A percentile compares a stretch with the other conserved stretches of the same genome.
Conservation (phyloP, 768 basidiomycete species). For the Auricularia auricula-judae region DNA sequence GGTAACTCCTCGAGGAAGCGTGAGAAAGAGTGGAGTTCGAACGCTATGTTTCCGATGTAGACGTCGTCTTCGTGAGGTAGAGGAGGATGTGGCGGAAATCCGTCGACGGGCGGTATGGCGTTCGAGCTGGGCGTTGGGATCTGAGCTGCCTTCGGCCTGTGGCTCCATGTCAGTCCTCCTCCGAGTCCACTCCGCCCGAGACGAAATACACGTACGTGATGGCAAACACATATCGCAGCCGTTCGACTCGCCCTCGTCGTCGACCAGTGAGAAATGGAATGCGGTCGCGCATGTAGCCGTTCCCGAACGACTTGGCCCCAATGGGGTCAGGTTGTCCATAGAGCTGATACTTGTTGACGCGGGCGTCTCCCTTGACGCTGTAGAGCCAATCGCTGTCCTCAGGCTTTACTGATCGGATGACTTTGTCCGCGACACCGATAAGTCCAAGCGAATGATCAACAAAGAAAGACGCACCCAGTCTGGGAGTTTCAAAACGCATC, state of each 20-base stretch:
- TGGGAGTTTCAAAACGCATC: background rate
- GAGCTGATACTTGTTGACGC: background rate
- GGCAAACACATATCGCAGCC: background rate
- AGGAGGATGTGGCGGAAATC: background rate
- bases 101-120: background rate
- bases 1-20: background rate
- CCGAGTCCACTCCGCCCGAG: background rate
- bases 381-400: background rate
- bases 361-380: background rate
- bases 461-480: background rate
- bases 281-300: background rate
- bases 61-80: background rate
- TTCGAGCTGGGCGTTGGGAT: background rate
- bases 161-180: background rate
- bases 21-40: background rate
- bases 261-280: background rate
- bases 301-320: background rate
- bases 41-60: background rate
- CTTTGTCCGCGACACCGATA: background rate
- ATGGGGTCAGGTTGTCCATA: background rate
- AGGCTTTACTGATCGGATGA: background rate
- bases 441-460: background rate
- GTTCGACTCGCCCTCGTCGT: background rate
- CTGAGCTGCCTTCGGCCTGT: background rate
- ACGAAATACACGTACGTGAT: background rate